A percentile compares a stretch with the other conserved stretches of the same genome.
Conservation (phyloP, 2,329 filamentous ascomycete species). For the Epichloe sp. region DNA sequence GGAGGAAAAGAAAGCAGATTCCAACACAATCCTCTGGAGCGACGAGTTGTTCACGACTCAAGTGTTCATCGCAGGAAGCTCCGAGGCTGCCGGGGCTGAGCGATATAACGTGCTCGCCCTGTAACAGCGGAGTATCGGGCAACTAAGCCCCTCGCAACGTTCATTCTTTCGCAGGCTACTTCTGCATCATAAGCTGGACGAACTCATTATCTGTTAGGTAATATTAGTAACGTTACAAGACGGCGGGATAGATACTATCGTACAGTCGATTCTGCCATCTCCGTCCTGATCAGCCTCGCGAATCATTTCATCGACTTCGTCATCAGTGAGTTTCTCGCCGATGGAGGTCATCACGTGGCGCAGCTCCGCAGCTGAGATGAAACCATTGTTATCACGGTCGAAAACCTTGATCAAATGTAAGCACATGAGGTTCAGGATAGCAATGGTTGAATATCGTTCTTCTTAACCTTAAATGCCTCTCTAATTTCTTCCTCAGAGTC, state of each 20-base stretch:
- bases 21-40: neutral
- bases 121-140: neutral
- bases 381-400: conserved; percentile 83
- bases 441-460: neutral
- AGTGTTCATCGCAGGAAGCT: neutral
- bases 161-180: conserved; percentile 38
- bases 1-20: conserved; percentile 15
- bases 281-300: conserved; percentile 82
- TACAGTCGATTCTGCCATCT: conserved; percentile 81
- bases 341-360: conserved; percentile 89
- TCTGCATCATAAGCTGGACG: conserved; percentile 93
- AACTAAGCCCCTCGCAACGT: neutral
- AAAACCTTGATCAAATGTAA: conserved; percentile 42
- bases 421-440: neutral
- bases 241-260: conserved; percentile 16
- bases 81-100: neutral
- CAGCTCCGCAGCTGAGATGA: conserved; percentile 78
- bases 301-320: conserved; percentile 90
- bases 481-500: conserved; percentile 85
- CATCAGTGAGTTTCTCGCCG: conserved; percentile 80
- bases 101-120: neutral
- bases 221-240: conserved; percentile 9
- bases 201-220: conserved; percentile 65
- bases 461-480: conserved; percentile 66
- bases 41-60: conserved; percentile 2